These are phyloP conservation scores for Fusarium nodosum DNA, from an alignment of 2,329 filamentous ascomycete genomes.

Conservation along the genomic window DNA sequence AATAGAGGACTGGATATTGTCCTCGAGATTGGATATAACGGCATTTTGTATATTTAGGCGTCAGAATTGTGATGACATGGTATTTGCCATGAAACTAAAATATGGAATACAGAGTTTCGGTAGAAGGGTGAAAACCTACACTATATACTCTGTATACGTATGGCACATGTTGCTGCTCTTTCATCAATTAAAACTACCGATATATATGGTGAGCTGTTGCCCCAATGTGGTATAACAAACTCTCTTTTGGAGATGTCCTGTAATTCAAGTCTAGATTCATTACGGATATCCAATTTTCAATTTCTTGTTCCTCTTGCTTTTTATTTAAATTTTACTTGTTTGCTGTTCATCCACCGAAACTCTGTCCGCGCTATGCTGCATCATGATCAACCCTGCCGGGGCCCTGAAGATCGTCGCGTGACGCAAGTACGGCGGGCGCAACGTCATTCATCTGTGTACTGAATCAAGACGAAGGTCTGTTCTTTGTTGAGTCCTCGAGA, in stretches of 20 bases:
- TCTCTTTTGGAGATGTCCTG: not conserved
- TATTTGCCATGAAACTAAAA: slow-evolving; percentile 3
- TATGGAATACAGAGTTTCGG: slow-evolving; percentile 1
- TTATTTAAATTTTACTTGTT: not conserved
- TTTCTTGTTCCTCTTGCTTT: not conserved
- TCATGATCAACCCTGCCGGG: slow-evolving; percentile 14
- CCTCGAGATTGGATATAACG: slow-evolving; percentile 23
- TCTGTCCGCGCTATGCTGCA: slow-evolving; percentile 9
- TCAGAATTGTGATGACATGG: slow-evolving; percentile 1
- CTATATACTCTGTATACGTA: not conserved
- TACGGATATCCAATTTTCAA: not conserved
- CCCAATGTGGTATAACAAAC: not conserved
- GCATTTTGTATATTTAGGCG: slow-evolving; percentile 15
- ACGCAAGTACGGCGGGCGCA: slow-evolving; percentile 19
- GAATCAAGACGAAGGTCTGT: slow-evolving; percentile 1
- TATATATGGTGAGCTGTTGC: not conserved
- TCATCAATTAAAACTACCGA: not conserved
- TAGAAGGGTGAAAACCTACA: not conserved
- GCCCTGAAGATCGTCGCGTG: slow-evolving; percentile 16
- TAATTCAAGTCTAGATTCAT: not conserved
- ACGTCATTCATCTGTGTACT: slow-evolving; percentile 23
- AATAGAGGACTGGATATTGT: slow-evolving; percentile 8
- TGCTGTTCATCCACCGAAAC: not conserved
- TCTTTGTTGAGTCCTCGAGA: slow-evolving; percentile 2
- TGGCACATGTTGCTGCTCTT: not conserved